Base-by-base conservation (phyloP, 768 basidiomycete species). In the Mycena floridula region DNA sequence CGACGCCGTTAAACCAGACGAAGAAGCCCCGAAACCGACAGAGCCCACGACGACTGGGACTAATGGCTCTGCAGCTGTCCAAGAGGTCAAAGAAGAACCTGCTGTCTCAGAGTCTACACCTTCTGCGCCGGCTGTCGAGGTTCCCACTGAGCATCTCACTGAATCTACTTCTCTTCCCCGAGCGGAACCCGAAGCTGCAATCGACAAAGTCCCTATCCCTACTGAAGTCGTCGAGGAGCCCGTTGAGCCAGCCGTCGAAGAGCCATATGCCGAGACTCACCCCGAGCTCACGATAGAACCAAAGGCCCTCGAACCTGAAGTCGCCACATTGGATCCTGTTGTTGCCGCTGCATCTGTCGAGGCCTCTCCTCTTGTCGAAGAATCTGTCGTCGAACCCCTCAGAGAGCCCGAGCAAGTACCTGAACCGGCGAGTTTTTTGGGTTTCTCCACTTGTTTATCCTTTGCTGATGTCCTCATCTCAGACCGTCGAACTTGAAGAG, bases 31-130 rank as follows among this genome's bases (percentile, higher is more conserved):
- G n/a, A 51, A 43, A 22, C 44, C 49, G 5, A 41, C 47, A 2
- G 46, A 50, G 32, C 45, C 55, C 8, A 21, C 50, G 11, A 46
- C 48, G 25, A 44, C 53, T 6, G 47, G 53, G 3, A 49, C 57
- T n/a, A 60, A 45, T 6, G 35, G 39, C 15, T 27, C 51, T 7
- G 36, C 45, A 2, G 40, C 37, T 25, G 50, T 44, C 13, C 21
- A 48, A 25, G 46, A 45, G 36, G 44, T 13, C 5, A 27, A 39
- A 24, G 48, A 49, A 18, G 24, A 43, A 16, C n/a, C n/a, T n/a
- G n/a, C 15, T 24, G 23, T n/a, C 3, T 40, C n/a, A 7, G 38
- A 5, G 7, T 13, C 13, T 25, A 23, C 35, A 40, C 45, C 49
- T 11, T 51, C 44, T 16, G 50, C 42, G 25, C 37, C 25, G 2